Evolutionary conservation across 192 early-diverging fungal species (phyloP).

Genomic region (Mortierella claussenii): DNA sequence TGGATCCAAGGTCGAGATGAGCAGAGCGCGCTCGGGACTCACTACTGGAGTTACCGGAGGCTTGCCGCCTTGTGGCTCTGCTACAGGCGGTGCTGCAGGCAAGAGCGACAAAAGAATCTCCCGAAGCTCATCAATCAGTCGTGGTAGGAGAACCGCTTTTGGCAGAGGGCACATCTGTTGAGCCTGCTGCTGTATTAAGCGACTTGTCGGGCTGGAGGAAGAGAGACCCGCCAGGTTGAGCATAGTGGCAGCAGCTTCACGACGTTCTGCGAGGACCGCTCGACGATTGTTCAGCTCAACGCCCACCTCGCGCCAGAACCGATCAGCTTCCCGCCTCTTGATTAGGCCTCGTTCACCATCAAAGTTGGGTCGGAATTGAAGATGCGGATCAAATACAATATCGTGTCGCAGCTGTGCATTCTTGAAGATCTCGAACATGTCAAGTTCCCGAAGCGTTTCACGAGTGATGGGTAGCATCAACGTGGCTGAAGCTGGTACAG

Average conservation of each 20-base stretch:
- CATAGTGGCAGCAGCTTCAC: slow-evolving; percentile 55
- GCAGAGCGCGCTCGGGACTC: slow-evolving; percentile 52
- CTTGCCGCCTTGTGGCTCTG: slow-evolving; percentile 1
- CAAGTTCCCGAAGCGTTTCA: slow-evolving; percentile 88
- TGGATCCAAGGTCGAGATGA: slow-evolving; percentile 65
- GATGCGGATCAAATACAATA: slow-evolving; percentile 87
- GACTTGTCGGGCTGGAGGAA: slow-evolving; percentile 29
- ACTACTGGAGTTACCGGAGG: slow-evolving; percentile 43
- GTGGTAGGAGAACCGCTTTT: slow-evolving; percentile 28
- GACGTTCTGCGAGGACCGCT: slow-evolving; percentile 42
- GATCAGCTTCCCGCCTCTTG: slow-evolving; percentile 68
- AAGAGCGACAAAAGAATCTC: slow-evolving; percentile 76
- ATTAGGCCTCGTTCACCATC: slow-evolving; percentile 74
- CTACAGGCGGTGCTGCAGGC: slow-evolving; percentile 5
- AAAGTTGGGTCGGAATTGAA: slow-evolving; percentile 89
- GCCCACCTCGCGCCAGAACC: slow-evolving; percentile 81
- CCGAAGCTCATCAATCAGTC: slow-evolving; percentile 73
- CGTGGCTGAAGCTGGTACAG: slow-evolving; percentile 26
- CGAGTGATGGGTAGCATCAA: slow-evolving; percentile 81
- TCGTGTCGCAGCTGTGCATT: slow-evolving; percentile 91
- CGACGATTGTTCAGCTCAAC: slow-evolving; percentile 34
- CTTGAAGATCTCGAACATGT: slow-evolving; percentile 83
- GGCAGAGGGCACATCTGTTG: slow-evolving; percentile 47
- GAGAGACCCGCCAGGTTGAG: slow-evolving; percentile 29
- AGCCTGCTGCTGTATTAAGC: slow-evolving; percentile 61